phyloP scores from a whole-genome alignment of 2,329 filamentous ascomycete genomes.

The Ascocoryne sarcoides region DNA sequence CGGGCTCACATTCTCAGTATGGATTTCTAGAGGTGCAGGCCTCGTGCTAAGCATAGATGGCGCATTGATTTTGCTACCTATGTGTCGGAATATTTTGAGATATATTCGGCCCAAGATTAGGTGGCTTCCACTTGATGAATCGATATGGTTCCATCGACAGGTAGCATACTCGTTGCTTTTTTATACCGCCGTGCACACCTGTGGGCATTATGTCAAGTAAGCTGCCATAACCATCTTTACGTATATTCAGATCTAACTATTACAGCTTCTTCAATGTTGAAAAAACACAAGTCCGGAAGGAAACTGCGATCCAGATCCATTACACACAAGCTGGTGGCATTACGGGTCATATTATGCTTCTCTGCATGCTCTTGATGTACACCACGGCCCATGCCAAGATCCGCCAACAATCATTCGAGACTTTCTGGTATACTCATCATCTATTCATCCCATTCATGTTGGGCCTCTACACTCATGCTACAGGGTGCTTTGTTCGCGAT shows the following conservation, averaged over 20 bases:
- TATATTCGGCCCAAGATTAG: slow-evolving; percentile 77
- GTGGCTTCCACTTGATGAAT: slow-evolving; percentile 91
- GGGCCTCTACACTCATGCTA: slow-evolving; percentile 89
- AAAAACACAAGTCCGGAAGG: slow-evolving; percentile 67
- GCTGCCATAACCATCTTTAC: slow-evolving; percentile 23
- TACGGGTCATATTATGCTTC: slow-evolving; percentile 92
- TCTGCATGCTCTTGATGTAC: slow-evolving; percentile 99
- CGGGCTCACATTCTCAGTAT: slow-evolving; percentile 77
- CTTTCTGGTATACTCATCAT: slow-evolving; percentile 99
- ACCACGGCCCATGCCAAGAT: slow-evolving; percentile 91
- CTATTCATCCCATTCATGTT: slow-evolving; percentile 95
- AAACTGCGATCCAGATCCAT: slow-evolving; percentile 81
- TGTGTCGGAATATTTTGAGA: slow-evolving; percentile 85
- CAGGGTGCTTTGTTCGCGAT: slow-evolving; percentile 93
- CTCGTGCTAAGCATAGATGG: slow-evolving; percentile 76
- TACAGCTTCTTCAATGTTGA: slow-evolving; percentile 90
- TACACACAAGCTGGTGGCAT: slow-evolving; percentile 84
- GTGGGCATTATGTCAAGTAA: slow-evolving; percentile 89
- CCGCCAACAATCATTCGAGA: slow-evolving; percentile 93
- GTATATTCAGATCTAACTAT: slow-evolving; percentile 9
- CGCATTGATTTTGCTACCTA: slow-evolving; percentile 82
- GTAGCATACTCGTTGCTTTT: slow-evolving; percentile 82
- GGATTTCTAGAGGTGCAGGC: slow-evolving; percentile 90
- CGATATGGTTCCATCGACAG: slow-evolving; percentile 93
- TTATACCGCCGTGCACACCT: slow-evolving; percentile 69